Percentiles rank a stretch among this genome's conserved stretches.
These are phyloP conservation scores for Ceratocystis cacaofunesta DNA, from an alignment of 2,329 filamentous ascomycete species.

Conservation along the genomic window DNA sequence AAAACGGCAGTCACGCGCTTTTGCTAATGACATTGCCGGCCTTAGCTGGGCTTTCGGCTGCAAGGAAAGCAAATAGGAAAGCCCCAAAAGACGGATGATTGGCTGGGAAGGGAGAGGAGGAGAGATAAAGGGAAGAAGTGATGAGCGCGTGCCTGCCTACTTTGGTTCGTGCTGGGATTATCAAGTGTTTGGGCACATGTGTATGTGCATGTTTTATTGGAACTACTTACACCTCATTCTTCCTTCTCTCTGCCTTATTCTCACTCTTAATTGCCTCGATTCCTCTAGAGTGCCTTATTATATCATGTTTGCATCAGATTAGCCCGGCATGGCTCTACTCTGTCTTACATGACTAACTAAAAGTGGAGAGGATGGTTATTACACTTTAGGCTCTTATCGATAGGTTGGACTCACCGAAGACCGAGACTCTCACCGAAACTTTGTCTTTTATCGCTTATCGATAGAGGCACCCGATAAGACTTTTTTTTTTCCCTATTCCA, in stretches of 20 bases:
- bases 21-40: not conserved
- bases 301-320: too few species aligned
- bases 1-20: slow-evolving; percentile 8
- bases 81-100: not conserved
- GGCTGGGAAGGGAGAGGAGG: not conserved
- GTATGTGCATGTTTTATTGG: too few species aligned
- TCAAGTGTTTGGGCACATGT: too few species aligned
- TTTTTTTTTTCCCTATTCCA: not conserved
- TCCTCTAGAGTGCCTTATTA: too few species aligned
- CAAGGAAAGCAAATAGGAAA: not conserved
- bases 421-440: not conserved
- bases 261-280: too few species aligned
- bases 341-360: too few species aligned
- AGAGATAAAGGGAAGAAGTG: too few species aligned
- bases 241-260: too few species aligned
- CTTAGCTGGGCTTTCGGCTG: too few species aligned
- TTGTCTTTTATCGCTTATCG: not conserved
- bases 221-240: too few species aligned
- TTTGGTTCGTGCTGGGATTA: not conserved
- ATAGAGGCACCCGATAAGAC: not conserved
- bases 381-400: not conserved
- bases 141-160: not conserved
- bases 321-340: too few species aligned
- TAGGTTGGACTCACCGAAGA: not conserved
- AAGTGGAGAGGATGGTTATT: not conserved